These are phyloP conservation scores for Fusarium floridanum DNA, from an alignment of 2,329 filamentous ascomycete species.

Conservation along the genomic window DNA sequence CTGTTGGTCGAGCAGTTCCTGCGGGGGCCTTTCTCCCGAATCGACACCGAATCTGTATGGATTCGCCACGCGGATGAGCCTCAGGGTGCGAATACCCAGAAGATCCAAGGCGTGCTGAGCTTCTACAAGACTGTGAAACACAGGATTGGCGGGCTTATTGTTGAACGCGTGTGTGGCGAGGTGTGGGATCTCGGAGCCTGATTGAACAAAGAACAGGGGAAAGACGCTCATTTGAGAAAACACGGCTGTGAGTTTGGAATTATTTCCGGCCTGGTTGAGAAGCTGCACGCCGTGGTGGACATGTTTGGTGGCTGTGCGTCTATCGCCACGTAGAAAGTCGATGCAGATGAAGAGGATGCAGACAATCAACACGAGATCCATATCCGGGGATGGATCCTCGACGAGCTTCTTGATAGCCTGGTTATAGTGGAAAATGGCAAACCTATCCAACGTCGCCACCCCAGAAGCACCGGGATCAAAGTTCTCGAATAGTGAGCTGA, in stretches of 20 bases:
- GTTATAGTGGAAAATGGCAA: slow-evolving; percentile 58
- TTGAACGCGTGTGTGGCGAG: not conserved
- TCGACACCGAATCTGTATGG: slow-evolving; percentile 37
- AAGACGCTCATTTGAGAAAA: slow-evolving; percentile 56
- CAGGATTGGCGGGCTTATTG: not conserved
- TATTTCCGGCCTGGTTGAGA: slow-evolving; percentile 44
- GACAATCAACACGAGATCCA: slow-evolving; percentile 54
- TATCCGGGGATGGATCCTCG: slow-evolving; percentile 31
- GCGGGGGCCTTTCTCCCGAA: not conserved
- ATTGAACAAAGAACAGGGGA: slow-evolving; percentile 54
- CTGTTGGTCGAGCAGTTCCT: slow-evolving; percentile 42
- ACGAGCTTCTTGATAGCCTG: slow-evolving; percentile 53
- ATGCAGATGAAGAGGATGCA: slow-evolving; percentile 60
- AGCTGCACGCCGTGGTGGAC: slow-evolving; percentile 55
- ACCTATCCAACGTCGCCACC: slow-evolving; percentile 10
- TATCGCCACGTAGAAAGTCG: slow-evolving; percentile 56
- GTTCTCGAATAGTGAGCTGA: slow-evolving; percentile 56
- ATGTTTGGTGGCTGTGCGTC: slow-evolving; percentile 52
- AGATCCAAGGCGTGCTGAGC: slow-evolving; percentile 50
- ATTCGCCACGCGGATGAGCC: slow-evolving; percentile 49
- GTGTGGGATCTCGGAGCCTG: slow-evolving; percentile 12
- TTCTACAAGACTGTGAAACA: slow-evolving; percentile 35
- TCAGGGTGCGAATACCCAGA: slow-evolving; percentile 44
- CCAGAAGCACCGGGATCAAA: slow-evolving; percentile 35
- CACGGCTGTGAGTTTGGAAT: slow-evolving; percentile 51